Conservation (phyloP, 306 rosid genomes). For the Cucumis melo region DNA sequence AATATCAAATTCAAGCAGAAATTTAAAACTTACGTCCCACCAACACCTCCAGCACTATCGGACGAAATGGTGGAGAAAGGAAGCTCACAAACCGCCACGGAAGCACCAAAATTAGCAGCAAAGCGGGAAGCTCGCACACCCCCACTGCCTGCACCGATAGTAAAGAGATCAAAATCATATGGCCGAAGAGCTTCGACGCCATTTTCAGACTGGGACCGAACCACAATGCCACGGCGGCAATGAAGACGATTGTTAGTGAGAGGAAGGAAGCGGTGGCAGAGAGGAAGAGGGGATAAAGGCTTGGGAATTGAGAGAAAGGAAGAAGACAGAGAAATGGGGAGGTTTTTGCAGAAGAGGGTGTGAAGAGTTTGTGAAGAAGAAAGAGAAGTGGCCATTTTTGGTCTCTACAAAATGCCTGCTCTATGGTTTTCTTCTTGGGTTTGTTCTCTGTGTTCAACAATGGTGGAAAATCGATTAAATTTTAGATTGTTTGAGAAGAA, state of each 20-base stretch:
- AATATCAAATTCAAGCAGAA: neutral
- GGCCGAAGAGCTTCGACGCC: constrained; percentile 32
- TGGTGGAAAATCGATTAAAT: neutral
- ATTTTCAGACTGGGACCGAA: constrained; percentile 35
- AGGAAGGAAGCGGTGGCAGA: neutral
- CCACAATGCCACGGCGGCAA: constrained; percentile 11
- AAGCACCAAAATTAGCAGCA: constrained; percentile 61
- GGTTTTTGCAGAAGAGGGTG: constrained; percentile 22
- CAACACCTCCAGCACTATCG: constrained; percentile 78
- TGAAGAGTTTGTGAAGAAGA: constrained; percentile 20
- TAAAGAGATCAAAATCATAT: constrained; percentile 81
- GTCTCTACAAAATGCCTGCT: neutral
- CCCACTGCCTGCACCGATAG: constrained; percentile 92
- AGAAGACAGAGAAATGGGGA: constrained; percentile 11
- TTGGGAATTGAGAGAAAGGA: constrained; percentile 19
- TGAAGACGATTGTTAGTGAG: constrained; percentile 5
- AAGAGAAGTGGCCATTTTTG: constrained; percentile 31
- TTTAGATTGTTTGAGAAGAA: no score
- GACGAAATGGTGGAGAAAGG: constrained; percentile 87
- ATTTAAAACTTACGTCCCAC: constrained; percentile 66
- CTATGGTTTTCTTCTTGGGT: neutral
- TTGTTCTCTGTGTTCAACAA: neutral
- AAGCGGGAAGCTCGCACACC: constrained; percentile 90
- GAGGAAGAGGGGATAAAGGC: constrained; percentile 6
- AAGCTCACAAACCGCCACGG: constrained; percentile 82